phyloP scores from a whole-genome alignment of 352 stramenopile species.

The Thalassiosira delicatula region DNA sequence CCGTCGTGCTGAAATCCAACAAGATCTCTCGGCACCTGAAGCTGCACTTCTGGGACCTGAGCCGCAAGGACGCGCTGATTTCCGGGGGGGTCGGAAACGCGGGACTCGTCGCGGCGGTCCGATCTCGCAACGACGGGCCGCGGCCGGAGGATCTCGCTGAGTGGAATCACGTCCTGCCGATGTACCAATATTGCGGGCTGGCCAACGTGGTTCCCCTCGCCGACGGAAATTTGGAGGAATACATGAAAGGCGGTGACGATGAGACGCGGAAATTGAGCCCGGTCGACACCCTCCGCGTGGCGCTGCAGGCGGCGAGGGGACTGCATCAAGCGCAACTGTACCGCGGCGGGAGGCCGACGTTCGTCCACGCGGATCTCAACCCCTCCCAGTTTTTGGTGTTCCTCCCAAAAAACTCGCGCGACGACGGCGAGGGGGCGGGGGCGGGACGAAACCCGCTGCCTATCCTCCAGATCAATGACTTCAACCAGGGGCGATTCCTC shows the following conservation, averaged over 20 bases:
- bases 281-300: slow-evolving; percentile 16
- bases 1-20: slow-evolving; percentile 21
- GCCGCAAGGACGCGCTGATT: slow-evolving; percentile 31
- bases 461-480: slow-evolving; percentile 50
- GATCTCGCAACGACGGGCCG: too few species aligned
- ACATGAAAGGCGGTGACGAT: slow-evolving; percentile 15
- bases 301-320: slow-evolving; percentile 45
- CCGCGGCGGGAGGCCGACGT: slow-evolving; percentile 20
- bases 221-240: slow-evolving; percentile 16
- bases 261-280: neutral
- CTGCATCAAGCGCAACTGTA: slow-evolving; percentile 45
- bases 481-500: slow-evolving; percentile 38
- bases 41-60: neutral
- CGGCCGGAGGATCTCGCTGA: neutral
- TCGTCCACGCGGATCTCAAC: slow-evolving; percentile 46
- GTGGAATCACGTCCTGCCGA: slow-evolving; percentile 21
- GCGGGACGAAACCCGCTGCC: slow-evolving; percentile 4
- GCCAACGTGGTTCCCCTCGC: slow-evolving; percentile 32
- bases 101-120: too few species aligned
- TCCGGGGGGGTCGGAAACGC: slow-evolving; percentile 13
- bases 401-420: too few species aligned
- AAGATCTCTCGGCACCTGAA: neutral
- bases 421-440: too few species aligned
- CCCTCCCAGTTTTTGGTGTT: slow-evolving; percentile 47
- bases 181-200: slow-evolving; percentile 43